Evolutionary conservation across 176 grass and related monocot species (phyloP).

Genomic region (Juncus inflexus): DNA sequence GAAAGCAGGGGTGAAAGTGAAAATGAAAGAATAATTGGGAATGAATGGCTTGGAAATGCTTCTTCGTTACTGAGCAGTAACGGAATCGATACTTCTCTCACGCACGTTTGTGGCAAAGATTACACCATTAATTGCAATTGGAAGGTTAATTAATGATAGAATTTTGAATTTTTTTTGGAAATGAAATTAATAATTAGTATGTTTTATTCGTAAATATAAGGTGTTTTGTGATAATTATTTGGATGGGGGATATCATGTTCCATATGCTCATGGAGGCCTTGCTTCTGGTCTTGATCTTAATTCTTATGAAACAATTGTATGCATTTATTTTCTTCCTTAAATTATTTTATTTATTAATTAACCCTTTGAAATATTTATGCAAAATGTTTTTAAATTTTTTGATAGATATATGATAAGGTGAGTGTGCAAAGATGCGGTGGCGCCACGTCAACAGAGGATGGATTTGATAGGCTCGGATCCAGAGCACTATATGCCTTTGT

Average conservation of each 20-base stretch:
- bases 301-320: constrained; percentile 79
- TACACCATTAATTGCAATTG: constrained; percentile 95
- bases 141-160: constrained; percentile 48
- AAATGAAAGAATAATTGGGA: constrained; percentile 33
- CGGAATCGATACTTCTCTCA: constrained; percentile 58
- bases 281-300: constrained; percentile 86
- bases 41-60: constrained; percentile 89
- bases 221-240: constrained; percentile 97
- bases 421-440: constrained; percentile 90
- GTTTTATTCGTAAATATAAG: constrained; percentile 45
- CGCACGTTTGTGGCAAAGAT: constrained; percentile 76
- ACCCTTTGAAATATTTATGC: not conserved
- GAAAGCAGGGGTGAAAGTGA: constrained; percentile 25
- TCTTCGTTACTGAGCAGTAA: constrained; percentile 55
- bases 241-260: constrained; percentile 98
- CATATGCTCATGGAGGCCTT: constrained; percentile 83
- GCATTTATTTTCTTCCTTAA: constrained; percentile 17
- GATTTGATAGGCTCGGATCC: constrained; percentile 55
- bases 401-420: constrained; percentile 75
- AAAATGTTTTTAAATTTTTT: constrained; percentile 1
- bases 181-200: not conserved
- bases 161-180: not conserved
- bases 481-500: constrained; percentile 91
- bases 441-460: constrained; percentile 30
- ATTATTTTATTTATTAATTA: constrained; percentile 8